phyloP scores from a whole-genome alignment of 768 basidiomycete species.

The Dentipellis sp. region DNA sequence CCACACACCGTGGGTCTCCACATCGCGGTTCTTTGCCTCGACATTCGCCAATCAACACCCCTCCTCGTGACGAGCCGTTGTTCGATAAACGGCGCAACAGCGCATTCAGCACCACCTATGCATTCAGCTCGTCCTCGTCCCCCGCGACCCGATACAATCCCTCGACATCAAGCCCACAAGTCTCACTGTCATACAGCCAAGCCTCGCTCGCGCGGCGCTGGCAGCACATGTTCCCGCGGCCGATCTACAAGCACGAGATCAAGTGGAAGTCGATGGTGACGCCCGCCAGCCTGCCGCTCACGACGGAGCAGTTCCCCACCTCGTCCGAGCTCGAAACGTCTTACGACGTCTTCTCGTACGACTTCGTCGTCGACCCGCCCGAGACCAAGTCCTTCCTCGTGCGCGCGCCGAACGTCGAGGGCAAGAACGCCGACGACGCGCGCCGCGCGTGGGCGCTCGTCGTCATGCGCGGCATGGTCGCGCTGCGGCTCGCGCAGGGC shows the following conservation, averaged over 20 bases:
- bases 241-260: conserved; percentile 71
- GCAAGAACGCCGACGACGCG: conserved; percentile 43
- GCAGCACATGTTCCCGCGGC: conserved; percentile 77
- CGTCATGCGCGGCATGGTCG: conserved; percentile 91
- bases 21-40: conserved; percentile 35
- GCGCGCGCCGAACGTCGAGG: conserved; percentile 42
- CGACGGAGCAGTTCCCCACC: conserved; percentile 82
- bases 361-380: conserved; percentile 74
- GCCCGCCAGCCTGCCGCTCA: conserved; percentile 83
- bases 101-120: conserved; percentile 26
- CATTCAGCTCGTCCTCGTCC: conserved; percentile 34
- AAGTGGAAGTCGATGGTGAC: conserved; percentile 88
- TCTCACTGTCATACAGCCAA: conserved; percentile 50
- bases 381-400: conserved; percentile 88
- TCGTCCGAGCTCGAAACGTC: conserved; percentile 63
- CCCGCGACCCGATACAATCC: conserved; percentile 51
- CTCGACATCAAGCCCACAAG: conserved; percentile 44
- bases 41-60: conserved; percentile 50
- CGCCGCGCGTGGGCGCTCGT: conserved; percentile 66
- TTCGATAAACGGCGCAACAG: conserved; percentile 47
- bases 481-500: conserved; percentile 84
- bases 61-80: conserved; percentile 59
- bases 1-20: conserved; percentile 20
- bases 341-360: conserved; percentile 80
- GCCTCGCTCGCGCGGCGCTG: conserved; percentile 78